phyloP scores from a whole-genome alignment of 2,329 filamentous ascomycete species.

The Zalaria obscura region DNA sequence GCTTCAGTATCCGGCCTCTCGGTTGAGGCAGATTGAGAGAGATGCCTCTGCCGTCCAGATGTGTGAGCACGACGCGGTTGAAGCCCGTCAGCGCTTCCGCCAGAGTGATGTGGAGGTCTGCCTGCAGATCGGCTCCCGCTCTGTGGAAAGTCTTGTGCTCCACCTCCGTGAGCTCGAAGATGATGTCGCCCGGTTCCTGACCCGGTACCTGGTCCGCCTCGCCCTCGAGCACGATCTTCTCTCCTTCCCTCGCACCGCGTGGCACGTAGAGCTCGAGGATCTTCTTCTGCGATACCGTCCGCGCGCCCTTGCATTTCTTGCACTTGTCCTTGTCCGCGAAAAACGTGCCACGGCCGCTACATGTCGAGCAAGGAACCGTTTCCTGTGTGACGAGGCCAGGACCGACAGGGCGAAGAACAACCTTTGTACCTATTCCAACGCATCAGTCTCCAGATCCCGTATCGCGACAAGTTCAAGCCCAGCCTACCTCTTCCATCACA shows the following conservation, averaged over 20 bases:
- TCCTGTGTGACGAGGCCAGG: slow-evolving; percentile 76
- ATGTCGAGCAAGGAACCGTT: slow-evolving; percentile 66
- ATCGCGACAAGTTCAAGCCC: neutral
- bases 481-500: slow-evolving; percentile 61
- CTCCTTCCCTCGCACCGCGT: slow-evolving; percentile 63
- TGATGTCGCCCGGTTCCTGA: slow-evolving; percentile 79
- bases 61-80: slow-evolving; percentile 76
- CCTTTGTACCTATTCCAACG: slow-evolving; percentile 43
- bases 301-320: slow-evolving; percentile 95
- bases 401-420: slow-evolving; percentile 69
- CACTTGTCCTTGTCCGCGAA: slow-evolving; percentile 96
- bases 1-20: slow-evolving; percentile 62
- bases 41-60: slow-evolving; percentile 87
- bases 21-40: slow-evolving; percentile 59
- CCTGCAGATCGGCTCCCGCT: slow-evolving; percentile 70
- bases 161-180: slow-evolving; percentile 76
- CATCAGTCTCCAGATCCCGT: slow-evolving; percentile 1
- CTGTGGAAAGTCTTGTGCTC: slow-evolving; percentile 71
- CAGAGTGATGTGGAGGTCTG: slow-evolving; percentile 67
- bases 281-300: slow-evolving; percentile 78
- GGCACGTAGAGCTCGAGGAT: slow-evolving; percentile 94
- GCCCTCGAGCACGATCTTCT: slow-evolving; percentile 78
- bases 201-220: slow-evolving; percentile 89
- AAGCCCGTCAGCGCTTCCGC: slow-evolving; percentile 80
- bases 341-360: slow-evolving; percentile 69